These are phyloP conservation scores for Furcasterigmium sp. DNA, from an alignment of 2,329 filamentous ascomycete species.

Conservation along the genomic window DNA sequence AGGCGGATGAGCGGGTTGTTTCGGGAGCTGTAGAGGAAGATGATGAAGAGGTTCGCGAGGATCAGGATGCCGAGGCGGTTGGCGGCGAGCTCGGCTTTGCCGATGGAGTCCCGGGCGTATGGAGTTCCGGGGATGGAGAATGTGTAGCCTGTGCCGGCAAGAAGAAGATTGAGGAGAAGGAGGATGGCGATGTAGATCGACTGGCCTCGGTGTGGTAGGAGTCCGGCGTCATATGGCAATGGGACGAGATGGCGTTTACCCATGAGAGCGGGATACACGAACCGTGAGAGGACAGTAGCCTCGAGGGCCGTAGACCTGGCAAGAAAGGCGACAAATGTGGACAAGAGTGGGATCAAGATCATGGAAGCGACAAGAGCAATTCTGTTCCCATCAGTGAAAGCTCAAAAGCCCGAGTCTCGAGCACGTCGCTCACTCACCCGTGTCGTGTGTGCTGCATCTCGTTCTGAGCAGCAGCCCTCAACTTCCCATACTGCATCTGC, in stretches of 20 bases:
- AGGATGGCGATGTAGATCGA: slow-evolving; percentile 25
- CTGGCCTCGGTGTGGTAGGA: slow-evolving; percentile 28
- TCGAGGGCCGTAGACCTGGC: slow-evolving; percentile 15
- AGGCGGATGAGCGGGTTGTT: slow-evolving; percentile 5
- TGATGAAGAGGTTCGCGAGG: slow-evolving; percentile 5
- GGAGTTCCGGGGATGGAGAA: slow-evolving; percentile 17
- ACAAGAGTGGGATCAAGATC: slow-evolving; percentile 22
- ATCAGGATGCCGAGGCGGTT: slow-evolving; percentile 8
- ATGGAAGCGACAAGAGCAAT: slow-evolving; percentile 17
- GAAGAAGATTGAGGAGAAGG: slow-evolving; percentile 25
- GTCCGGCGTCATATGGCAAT: slow-evolving; percentile 16
- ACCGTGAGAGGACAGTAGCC: slow-evolving; percentile 6
- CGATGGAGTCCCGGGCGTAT: slow-evolving; percentile 19
- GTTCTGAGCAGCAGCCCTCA: neutral
- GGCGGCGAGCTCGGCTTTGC: slow-evolving; percentile 15
- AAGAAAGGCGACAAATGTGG: slow-evolving; percentile 29
- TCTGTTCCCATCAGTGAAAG: slow-evolving; percentile 7
- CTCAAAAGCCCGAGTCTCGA: neutral
- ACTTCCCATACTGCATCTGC: slow-evolving; percentile 12
- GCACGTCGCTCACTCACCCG: neutral
- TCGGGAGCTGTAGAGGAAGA: slow-evolving; percentile 5
- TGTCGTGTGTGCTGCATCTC: neutral
- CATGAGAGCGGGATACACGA: slow-evolving; percentile 24
- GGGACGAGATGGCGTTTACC: slow-evolving; percentile 26
- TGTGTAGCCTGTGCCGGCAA: slow-evolving; percentile 23